Evolutionary conservation across 2,329 filamentous ascomycete genomes (phyloP).

Genomic region (Aspergillus ruber): DNA sequence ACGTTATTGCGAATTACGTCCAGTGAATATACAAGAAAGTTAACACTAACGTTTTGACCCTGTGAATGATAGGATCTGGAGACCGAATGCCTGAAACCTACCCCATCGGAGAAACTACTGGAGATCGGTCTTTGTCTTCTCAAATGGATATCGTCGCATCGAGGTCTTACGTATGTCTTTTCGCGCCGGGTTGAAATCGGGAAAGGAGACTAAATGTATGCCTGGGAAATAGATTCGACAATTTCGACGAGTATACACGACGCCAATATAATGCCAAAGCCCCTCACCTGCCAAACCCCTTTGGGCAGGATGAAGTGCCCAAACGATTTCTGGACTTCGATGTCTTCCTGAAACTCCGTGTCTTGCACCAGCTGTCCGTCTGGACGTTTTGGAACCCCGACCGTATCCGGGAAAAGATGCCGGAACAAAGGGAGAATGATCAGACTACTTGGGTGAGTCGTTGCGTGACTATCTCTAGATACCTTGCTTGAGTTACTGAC

Average conservation of each 20-base stretch:
- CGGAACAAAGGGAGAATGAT: conserved; percentile 71
- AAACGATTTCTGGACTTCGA: conserved; percentile 75
- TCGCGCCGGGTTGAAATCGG: conserved; percentile 3
- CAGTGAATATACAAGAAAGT: background rate
- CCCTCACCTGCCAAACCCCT: conserved; percentile 68
- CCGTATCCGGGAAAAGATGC: conserved; percentile 77
- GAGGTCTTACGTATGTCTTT: conserved; percentile 72
- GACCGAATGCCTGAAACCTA: conserved; percentile 73
- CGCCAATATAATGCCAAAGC: conserved; percentile 82
- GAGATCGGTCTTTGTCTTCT: conserved; percentile 81
- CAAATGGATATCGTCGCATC: conserved; percentile 90
- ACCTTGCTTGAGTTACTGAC: conserved; percentile 6
- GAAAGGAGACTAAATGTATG: conserved; percentile 5
- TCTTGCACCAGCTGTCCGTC: conserved; percentile 81
- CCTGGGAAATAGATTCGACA: conserved; percentile 56
- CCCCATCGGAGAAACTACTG: conserved; percentile 63
- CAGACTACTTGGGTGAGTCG: conserved; percentile 72
- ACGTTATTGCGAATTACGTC: background rate
- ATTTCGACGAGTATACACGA: conserved; percentile 89
- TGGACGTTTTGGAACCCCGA: conserved; percentile 88
- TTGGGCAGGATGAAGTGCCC: conserved; percentile 68
- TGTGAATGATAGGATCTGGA: conserved; percentile 67
- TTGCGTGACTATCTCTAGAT: background rate
- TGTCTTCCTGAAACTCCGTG: conserved; percentile 66
- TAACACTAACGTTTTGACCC: background rate